Percentiles rank a stretch among this genome's conserved stretches.
phyloP scores from a whole-genome alignment of 1,284 basidiomycete species.

The Cutaneotrichosporon sp. region DNA sequence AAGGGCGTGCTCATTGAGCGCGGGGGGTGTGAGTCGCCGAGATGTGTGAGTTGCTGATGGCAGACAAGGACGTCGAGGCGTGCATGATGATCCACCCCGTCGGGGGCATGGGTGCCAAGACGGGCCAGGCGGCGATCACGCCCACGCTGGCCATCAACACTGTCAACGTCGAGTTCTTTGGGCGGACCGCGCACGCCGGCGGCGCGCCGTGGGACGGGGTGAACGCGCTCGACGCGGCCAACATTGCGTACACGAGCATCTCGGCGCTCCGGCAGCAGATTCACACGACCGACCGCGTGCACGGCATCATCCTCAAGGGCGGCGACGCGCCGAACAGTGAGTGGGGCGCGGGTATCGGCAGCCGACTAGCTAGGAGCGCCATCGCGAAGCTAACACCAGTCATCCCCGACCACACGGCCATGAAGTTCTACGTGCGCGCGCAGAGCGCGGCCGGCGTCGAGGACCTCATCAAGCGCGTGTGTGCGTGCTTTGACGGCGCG shows the following conservation, averaged over 20 bases:
- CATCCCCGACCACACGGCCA: slow-evolving; percentile 73
- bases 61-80: slow-evolving; percentile 28
- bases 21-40: slow-evolving; percentile 67
- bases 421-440: slow-evolving; percentile 69
- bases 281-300: slow-evolving; percentile 21
- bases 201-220: slow-evolving; percentile 64
- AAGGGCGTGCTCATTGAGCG: slow-evolving; percentile 72
- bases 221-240: slow-evolving; percentile 82
- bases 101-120: not conserved
- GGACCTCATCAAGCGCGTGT: slow-evolving; percentile 59
- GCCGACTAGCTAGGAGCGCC: no score
- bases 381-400: slow-evolving; percentile 49
- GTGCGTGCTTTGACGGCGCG: slow-evolving; percentile 65
- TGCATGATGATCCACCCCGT: slow-evolving; percentile 38
- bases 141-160: slow-evolving; percentile 35
- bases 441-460: slow-evolving; percentile 62
- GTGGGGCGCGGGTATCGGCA: slow-evolving; percentile 1
- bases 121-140: slow-evolving; percentile 23
- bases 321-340: slow-evolving; percentile 59
- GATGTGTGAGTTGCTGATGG: not conserved
- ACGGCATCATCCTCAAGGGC: slow-evolving; percentile 55
- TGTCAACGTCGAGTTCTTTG: slow-evolving; percentile 37
- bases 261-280: slow-evolving; percentile 72
- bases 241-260: slow-evolving; percentile 72
- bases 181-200: slow-evolving; percentile 68